Percentiles rank a stretch among this genome's conserved stretches.
phyloP scores from a whole-genome alignment of 805 yeast species.

The Myxozyma monticola region DNA sequence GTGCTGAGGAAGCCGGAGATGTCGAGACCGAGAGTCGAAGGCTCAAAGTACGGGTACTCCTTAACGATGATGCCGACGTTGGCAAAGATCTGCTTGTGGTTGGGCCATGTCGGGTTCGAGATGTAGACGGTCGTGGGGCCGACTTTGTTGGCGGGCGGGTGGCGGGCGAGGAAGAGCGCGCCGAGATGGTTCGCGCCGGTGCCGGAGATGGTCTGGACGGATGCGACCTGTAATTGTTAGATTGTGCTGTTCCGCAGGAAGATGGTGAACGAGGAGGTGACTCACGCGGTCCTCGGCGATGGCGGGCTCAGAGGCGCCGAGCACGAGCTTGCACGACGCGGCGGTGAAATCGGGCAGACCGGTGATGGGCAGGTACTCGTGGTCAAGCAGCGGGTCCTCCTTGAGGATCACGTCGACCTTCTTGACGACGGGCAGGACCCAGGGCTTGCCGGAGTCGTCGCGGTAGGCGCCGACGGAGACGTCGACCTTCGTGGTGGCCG shows the following conservation, averaged over 20 bases:
- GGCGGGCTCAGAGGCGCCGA: conserved; percentile 62
- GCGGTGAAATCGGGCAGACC: conserved; percentile 69
- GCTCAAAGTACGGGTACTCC: conserved; percentile 85
- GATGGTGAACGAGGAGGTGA: neutral
- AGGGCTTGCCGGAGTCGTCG: conserved; percentile 67
- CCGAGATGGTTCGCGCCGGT: conserved; percentile 91
- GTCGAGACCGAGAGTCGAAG: conserved; percentile 66
- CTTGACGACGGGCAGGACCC: conserved; percentile 68
- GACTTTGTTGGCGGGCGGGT: conserved; percentile 35
- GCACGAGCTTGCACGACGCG: conserved; percentile 67
- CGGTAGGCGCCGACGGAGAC: conserved; percentile 82
- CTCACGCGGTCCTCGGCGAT: conserved; percentile 34
- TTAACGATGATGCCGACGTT: conserved; percentile 65
- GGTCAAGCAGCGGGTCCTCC: conserved; percentile 68
- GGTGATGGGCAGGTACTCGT: conserved; percentile 82
- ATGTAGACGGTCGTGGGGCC: conserved; percentile 58
- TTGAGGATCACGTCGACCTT: conserved; percentile 67
- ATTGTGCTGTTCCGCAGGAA: neutral
- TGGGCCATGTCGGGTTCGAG: conserved; percentile 96
- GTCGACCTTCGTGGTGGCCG: conserved; percentile 63
- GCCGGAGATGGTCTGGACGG: conserved; percentile 79
- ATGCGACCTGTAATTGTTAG: conserved; percentile 44
- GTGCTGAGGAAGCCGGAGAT: conserved; percentile 64
- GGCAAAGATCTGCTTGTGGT: conserved; percentile 82
- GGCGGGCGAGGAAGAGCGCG: conserved; percentile 61